Base-by-base conservation (phyloP, 2,329 filamentous ascomycete genomes). In the Thelonectria discophora region DNA sequence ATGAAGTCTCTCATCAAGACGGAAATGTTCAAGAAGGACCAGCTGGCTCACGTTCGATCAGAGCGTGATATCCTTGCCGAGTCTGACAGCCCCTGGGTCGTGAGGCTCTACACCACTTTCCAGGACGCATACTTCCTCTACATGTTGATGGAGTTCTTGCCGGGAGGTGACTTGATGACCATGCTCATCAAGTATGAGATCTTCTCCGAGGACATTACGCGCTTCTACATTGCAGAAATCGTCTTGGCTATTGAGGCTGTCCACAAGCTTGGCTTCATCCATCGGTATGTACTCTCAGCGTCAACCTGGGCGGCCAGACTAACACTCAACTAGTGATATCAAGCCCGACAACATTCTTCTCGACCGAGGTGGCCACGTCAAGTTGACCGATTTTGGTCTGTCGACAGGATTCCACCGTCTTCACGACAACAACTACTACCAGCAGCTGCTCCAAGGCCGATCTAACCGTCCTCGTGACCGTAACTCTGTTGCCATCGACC, bases 171-270 rank as follows among this genome's bases (percentile, higher is more conserved):
- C 81, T 79, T 99, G 77, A 99, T 99, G 95, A 99, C 95, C 3
- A 99, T 99, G 95, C 84, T 99, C 70, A 99, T 99, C 82, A 99
- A 98, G 84, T 99, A 99, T 75, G 95, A 99, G 77, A 97, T 99
- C 77, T 99, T 99, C 78, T 97, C 93, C 0, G 94, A 98, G 77
- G 95, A 99, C 70, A 98, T 99, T 69, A 99, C 95, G 30, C 89
- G 95, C 17, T 99, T 99, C 80, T 99, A 99, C 80, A 99, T 99
- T 87, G 95, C 95, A 21, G 94, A 99, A 78, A 94, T 98, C 72
- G 92, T 97, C 21, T 86, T 98, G 74, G 95, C 95, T n/a, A 98
- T 99, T 69, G 95, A 99, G 75, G 95, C 95, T 13, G 95, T 99
- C 43, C 95, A 99, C 80, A 97, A 97, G 78, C 86, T 98, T 67